These are phyloP conservation scores for Penicillium paneum DNA, from an alignment of 2,329 filamentous ascomycete genomes.

Conservation along the genomic window DNA sequence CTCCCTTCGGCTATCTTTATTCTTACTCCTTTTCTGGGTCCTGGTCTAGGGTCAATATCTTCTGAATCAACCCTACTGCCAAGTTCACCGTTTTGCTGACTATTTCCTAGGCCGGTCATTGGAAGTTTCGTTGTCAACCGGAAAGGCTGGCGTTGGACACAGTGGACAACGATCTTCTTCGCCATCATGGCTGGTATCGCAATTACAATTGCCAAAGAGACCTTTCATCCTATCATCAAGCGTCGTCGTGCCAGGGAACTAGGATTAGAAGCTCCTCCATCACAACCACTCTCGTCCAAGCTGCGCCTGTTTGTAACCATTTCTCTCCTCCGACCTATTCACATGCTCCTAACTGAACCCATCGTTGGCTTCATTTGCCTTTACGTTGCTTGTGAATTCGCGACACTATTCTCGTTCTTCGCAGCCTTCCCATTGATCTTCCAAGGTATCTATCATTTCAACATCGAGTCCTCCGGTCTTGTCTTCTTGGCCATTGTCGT, in stretches of 20 bases:
- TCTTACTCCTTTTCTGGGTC: constrained; percentile 22
- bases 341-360: constrained; percentile 65
- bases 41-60: constrained; percentile 18
- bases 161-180: constrained; percentile 19
- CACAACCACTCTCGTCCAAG: constrained; percentile 7
- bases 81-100: not conserved
- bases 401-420: constrained; percentile 77
- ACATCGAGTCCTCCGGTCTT: constrained; percentile 64
- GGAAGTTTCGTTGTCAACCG: constrained; percentile 20
- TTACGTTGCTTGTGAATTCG: constrained; percentile 75
- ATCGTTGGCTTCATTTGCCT: constrained; percentile 66
- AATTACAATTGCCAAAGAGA: constrained; percentile 11
- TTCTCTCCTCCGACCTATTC: constrained; percentile 54
- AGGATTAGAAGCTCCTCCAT: not conserved
- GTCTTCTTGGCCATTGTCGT: constrained; percentile 77
- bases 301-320: constrained; percentile 22
- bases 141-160: constrained; percentile 23
- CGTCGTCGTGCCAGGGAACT: constrained; percentile 14
- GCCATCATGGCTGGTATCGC: constrained; percentile 11
- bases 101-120: constrained; percentile 21
- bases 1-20: constrained; percentile 21
- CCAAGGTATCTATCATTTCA: constrained; percentile 54
- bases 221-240: constrained; percentile 17
- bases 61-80: too few relatives aligned
- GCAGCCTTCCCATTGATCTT: constrained; percentile 84